Evolutionary conservation across 495 filamentous ascomycete species (phyloP).

Genomic region (Saxophila tyrrhenica): DNA sequence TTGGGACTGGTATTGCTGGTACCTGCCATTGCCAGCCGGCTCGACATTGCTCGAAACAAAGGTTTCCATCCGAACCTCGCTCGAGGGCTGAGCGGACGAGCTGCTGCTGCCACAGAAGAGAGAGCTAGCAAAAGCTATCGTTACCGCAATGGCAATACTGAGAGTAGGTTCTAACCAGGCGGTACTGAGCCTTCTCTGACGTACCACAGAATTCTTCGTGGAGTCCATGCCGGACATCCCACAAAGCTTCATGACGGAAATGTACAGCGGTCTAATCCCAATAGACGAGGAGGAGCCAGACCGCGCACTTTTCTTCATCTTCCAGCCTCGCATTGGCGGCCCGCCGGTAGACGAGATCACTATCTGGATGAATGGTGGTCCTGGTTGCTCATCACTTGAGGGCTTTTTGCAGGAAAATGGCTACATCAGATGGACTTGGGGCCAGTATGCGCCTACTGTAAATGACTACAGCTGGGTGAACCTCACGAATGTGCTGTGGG

Average conservation of each 20-base stretch:
- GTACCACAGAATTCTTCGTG: background rate
- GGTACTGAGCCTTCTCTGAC: background rate
- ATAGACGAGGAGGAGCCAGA: slow-evolving; percentile 24
- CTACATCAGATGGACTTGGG: slow-evolving; percentile 23
- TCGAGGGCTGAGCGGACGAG: background rate
- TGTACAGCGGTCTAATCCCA: slow-evolving; percentile 23
- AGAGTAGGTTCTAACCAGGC: background rate
- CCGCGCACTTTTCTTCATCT: slow-evolving; percentile 39
- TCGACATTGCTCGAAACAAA: background rate
- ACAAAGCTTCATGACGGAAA: slow-evolving; percentile 11
- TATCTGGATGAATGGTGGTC: slow-evolving; percentile 24
- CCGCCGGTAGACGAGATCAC: slow-evolving; percentile 18
- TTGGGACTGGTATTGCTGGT: background rate
- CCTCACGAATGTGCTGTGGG: slow-evolving; percentile 60
- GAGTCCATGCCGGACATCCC: slow-evolving; percentile 15
- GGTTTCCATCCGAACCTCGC: background rate
- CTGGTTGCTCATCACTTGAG: slow-evolving; percentile 27
- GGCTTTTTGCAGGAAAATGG: slow-evolving; percentile 31
- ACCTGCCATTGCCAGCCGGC: background rate
- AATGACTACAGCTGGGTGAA: slow-evolving; percentile 50
- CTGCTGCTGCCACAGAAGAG: background rate
- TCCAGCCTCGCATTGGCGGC: slow-evolving; percentile 9
- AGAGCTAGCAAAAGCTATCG: background rate
- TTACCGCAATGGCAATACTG: background rate
- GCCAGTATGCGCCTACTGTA: slow-evolving; percentile 33